Conservation (phyloP, 768 basidiomycete genomes). For the Serendipita vermifera region DNA sequence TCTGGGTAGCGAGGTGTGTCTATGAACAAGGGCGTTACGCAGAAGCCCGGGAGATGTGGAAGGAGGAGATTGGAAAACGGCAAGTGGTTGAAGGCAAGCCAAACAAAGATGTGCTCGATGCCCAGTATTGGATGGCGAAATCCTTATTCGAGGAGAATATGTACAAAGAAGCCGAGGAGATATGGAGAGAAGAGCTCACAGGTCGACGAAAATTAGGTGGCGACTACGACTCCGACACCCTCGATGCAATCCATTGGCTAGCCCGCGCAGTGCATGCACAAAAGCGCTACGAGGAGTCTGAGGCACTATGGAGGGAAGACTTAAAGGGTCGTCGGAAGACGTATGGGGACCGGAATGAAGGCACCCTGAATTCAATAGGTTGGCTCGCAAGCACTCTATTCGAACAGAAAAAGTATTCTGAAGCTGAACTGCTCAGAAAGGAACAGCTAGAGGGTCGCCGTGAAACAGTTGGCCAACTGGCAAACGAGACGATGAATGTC, state of each 20-base stretch:
- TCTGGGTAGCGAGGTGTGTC: neutral
- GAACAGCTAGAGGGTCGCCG: too few species aligned
- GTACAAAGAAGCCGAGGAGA: neutral
- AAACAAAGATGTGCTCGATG: neutral
- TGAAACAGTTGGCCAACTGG: too few species aligned
- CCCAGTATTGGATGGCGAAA: neutral
- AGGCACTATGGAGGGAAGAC: neutral
- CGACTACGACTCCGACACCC: neutral
- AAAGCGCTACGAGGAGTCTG: neutral
- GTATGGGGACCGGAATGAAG: too few species aligned
- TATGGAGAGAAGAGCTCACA: neutral
- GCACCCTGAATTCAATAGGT: too few species aligned
- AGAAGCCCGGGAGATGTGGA: neutral
- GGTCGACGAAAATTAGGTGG: neutral
- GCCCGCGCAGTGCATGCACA: neutral
- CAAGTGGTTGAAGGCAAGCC: neutral
- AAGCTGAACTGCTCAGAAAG: too few species aligned
- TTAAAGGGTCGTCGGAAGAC: too few species aligned
- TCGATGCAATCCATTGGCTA: neutral
- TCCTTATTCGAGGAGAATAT: neutral
- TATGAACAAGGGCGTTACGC: neutral
- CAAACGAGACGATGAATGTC: too few species aligned
- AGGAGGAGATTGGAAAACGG: neutral
- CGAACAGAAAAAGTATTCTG: too few species aligned
- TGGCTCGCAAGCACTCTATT: too few species aligned